Base-by-base conservation (phyloP, 495 filamentous ascomycete genomes). In the Aspergillus diversus region DNA sequence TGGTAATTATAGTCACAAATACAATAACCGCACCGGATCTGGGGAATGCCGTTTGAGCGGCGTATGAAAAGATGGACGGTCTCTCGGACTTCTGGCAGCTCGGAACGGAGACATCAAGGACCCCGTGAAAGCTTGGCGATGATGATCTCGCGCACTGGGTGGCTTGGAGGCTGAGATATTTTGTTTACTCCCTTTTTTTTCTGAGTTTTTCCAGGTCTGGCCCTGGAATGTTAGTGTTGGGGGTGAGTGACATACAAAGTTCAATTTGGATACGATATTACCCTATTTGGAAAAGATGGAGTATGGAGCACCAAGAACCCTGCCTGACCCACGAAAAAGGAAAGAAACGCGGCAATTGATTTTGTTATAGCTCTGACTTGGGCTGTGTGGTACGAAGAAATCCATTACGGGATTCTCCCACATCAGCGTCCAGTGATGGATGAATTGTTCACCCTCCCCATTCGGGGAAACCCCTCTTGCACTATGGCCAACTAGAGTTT, bases 21-120 rank as follows among this genome's bases (percentile, higher is more conserved):
- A 50, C 47, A 27, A 31, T 21, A 50, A 16, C 17, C 47, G 4
- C n/a, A 4, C n/a, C 47, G 47, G 47, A 50, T 50, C 1, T 50
- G 16, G n/a, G 47, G 47, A 50, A 50, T 31, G n/a, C 47, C 47
- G 47, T 50, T 50, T 50, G 0, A 50, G 5, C 21, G n/a, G 27
- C 9, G 16, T 50, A 31, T 17, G 46, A 49, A n/a, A 49, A 49
- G 46, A 50, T 9, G 47, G n/a, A 27, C 21, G 47, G 39, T 11
- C 39, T 50, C 16, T 50, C 47, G 47, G 47, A 17, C 47, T 50
- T 27, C 12, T n/a, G n/a, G 47, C 47, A 21, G 47, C 47, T 50
- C 47, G 47, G 47, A 50, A 50, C 47, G 47, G 47, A 50, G 47
- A 50, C 47, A 50, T 21, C 47, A 17, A 31, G 47, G 15, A n/a